Evolutionary conservation across 2,329 filamentous ascomycete species (phyloP), one percentile per base, ranked within the genome.

Genomic region (Trichoderma endophyticum): DNA sequence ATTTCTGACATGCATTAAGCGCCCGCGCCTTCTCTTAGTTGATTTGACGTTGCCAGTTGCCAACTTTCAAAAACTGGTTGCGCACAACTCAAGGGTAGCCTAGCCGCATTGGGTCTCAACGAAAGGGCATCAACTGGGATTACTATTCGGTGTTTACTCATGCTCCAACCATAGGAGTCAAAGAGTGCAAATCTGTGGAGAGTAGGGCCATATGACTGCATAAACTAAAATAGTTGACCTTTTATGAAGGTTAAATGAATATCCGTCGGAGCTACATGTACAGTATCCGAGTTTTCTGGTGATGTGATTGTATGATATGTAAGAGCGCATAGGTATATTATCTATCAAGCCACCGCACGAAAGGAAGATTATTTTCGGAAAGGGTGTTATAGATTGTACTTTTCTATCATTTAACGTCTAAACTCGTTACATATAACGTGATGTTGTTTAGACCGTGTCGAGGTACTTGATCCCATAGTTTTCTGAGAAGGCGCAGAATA

Each of bases 241-340:
- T 48, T 1, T 3, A 48, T 48, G 11, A 1, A 48, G n/a, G 43
- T 21, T 21, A 6, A 15, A 1, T 21, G 43, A 21, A 48, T n/a
- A 48, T 21, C 8, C 43, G n/a, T 48, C 43, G n/a, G 43, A 48
- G 43, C 43, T n/a, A 11, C 39, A 28, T 28, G 28, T 28, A 28
- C 28, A 28, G 28, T 28, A 28, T 28, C 28, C 28, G 28, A 28
- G 28, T 28, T 6, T 28, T 28, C 28, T 28, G 6, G 26, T 28
- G 9, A 48, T 8, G 43, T 48, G 18, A 1, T 48, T 5, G 36
- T 1, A 18, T 18, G 36, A 39, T 39, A 7, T 28, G 15, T 18
- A 39, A 39, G 43, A 48, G n/a, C 43, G 18, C n/a, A 0, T 11
- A 1, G 2, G 18, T 0, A 1, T 21, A 0, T 48, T 1, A 8